Percentiles rank a stretch among this genome's conserved stretches.
Conservation (phyloP, 2,329 filamentous ascomycete genomes). For the Aspergillus nomiae region DNA sequence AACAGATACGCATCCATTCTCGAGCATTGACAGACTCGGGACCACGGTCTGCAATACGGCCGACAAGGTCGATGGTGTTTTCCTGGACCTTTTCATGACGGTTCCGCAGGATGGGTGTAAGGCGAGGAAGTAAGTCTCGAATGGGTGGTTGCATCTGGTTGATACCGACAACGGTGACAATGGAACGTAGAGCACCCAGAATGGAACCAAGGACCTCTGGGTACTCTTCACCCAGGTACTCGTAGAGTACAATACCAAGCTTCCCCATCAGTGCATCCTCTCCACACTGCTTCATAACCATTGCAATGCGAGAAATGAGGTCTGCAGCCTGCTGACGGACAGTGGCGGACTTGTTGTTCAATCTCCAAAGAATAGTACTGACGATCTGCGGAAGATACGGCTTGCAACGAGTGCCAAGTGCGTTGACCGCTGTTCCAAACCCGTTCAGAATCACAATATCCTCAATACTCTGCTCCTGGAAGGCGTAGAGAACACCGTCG, state of each 20-base stretch:
- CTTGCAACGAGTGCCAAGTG: constrained; percentile 89
- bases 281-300: constrained; percentile 98
- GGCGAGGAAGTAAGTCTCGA: constrained; percentile 87
- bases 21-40: constrained; percentile 95
- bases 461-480: constrained; percentile 97
- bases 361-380: constrained; percentile 89
- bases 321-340: constrained; percentile 97
- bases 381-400: constrained; percentile 96
- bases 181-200: constrained; percentile 88
- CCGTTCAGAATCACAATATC: constrained; percentile 96
- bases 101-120: constrained; percentile 97
- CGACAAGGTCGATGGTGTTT: constrained; percentile 97
- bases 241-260: constrained; percentile 90
- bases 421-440: constrained; percentile 96
- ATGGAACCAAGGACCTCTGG: constrained; percentile 97
- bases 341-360: constrained; percentile 97
- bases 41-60: constrained; percentile 94
- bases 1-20: constrained; percentile 99
- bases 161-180: constrained; percentile 97
- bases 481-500: constrained; percentile 91
- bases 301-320: constrained; percentile 92
- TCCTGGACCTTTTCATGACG: constrained; percentile 99
- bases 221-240: constrained; percentile 98
- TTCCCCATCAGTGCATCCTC: constrained; percentile 96
- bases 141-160: constrained; percentile 98